phyloP scores from a whole-genome alignment of 2,329 filamentous ascomycete genomes.

The Curvularia verruculosa region DNA sequence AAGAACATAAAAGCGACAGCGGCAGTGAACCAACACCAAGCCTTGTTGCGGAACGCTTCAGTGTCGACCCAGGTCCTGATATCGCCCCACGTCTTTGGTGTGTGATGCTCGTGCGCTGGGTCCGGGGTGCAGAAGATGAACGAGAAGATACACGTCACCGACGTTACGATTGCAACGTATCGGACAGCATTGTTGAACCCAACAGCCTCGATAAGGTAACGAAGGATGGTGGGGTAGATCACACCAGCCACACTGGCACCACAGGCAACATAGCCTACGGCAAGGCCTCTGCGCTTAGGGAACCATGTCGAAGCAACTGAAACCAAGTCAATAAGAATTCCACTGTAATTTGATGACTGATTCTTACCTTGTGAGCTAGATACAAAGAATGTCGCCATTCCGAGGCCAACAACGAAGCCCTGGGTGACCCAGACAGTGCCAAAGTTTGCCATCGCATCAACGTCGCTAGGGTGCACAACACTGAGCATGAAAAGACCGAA shows the following conservation, averaged over 20 bases:
- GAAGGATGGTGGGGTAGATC: constrained; percentile 56
- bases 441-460: constrained; percentile 49
- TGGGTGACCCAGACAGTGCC: constrained; percentile 55
- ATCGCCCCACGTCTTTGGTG: constrained; percentile 48
- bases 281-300: constrained; percentile 53
- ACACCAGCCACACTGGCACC: constrained; percentile 57
- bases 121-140: constrained; percentile 54
- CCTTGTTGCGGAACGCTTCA: constrained; percentile 51
- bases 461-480: constrained; percentile 49
- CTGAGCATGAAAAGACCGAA: constrained; percentile 55
- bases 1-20: constrained; percentile 57
- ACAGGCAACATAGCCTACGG: constrained; percentile 58
- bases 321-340: constrained; percentile 6
- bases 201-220: constrained; percentile 50
- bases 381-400: constrained; percentile 61
- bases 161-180: constrained; percentile 51
- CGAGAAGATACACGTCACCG: constrained; percentile 50
- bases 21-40: constrained; percentile 54
- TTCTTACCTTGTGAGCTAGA: constrained; percentile 57
- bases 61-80: constrained; percentile 53
- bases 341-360: background rate
- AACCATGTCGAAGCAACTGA: constrained; percentile 59
- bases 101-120: constrained; percentile 49
- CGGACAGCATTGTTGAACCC: constrained; percentile 56
- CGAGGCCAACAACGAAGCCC: constrained; percentile 55